Evolutionary conservation across 2,329 filamentous ascomycete species (phyloP).

Genomic region (Colletotrichum spinosum): DNA sequence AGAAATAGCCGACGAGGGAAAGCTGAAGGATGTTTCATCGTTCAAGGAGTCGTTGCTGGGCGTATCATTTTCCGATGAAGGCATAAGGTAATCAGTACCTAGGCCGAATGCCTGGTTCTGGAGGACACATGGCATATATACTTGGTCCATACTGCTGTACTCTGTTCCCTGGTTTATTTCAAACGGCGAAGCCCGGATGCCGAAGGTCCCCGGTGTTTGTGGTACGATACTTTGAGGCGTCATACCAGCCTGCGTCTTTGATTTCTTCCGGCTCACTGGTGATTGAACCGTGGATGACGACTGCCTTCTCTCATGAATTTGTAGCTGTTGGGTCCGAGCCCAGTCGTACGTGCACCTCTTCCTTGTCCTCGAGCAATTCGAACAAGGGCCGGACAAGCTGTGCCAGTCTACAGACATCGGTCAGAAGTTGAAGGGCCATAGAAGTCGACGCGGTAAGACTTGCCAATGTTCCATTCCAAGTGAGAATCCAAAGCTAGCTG

Average conservation of each 20-base stretch:
- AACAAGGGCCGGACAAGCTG: slow-evolving; percentile 38
- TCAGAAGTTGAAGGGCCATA: not conserved
- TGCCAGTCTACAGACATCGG: slow-evolving; percentile 18
- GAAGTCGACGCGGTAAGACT: not conserved
- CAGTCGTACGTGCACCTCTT: slow-evolving; percentile 46
- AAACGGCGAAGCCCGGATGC: too few species aligned
- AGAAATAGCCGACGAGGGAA: slow-evolving; percentile 10
- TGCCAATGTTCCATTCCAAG: slow-evolving; percentile 25
- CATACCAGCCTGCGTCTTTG: not conserved
- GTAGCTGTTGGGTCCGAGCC: slow-evolving; percentile 38
- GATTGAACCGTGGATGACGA: not conserved
- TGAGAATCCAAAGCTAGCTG: slow-evolving; percentile 14
- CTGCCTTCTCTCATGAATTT: slow-evolving; percentile 16
- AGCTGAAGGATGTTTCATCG: slow-evolving; percentile 1
- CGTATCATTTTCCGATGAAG: slow-evolving; percentile 1
- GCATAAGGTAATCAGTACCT: not conserved
- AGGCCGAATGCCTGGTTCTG: not conserved
- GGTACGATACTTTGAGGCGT: not conserved
- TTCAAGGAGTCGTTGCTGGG: not conserved
- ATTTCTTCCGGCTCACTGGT: slow-evolving; percentile 8
- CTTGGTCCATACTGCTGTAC: not conserved
- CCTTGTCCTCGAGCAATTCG: slow-evolving; percentile 45
- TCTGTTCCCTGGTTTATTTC: too few species aligned
- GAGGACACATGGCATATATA: not conserved
- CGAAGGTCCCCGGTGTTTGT: too few species aligned